Evolutionary conservation across 192 early-diverging fungal species (phyloP).

Genomic region (Chytriomyces confervae): DNA sequence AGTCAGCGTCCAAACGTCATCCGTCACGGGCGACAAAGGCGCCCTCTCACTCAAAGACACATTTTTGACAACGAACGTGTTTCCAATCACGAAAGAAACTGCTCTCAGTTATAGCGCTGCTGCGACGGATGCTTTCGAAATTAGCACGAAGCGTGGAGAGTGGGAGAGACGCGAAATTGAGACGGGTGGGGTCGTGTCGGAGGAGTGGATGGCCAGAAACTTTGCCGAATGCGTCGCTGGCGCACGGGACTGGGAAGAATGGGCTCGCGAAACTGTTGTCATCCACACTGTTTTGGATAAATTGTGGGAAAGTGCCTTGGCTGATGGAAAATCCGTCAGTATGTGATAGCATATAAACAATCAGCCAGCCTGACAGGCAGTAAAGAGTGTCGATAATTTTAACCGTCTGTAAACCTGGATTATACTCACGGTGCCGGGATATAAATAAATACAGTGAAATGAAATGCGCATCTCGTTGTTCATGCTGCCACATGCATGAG

Average conservation of each 20-base stretch:
- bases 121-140: slow-evolving; percentile 3
- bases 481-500: too few species aligned
- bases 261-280: background rate
- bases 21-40: slow-evolving; percentile 9
- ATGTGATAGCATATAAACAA: too few species aligned
- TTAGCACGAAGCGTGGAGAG: background rate
- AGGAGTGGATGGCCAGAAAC: slow-evolving; percentile 17
- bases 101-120: background rate
- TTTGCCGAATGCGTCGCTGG: slow-evolving; percentile 26
- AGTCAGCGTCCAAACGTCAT: slow-evolving; percentile 5
- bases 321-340: too few species aligned
- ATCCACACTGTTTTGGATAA: slow-evolving; percentile 26
- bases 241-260: background rate
- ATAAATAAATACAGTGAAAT: too few species aligned
- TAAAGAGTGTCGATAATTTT: too few species aligned
- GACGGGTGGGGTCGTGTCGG: slow-evolving; percentile 36
- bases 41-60: slow-evolving; percentile 17
- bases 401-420: too few species aligned
- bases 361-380: too few species aligned
- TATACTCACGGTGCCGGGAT: too few species aligned
- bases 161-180: slow-evolving; percentile 25
- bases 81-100: slow-evolving; percentile 19
- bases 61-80: slow-evolving; percentile 5
- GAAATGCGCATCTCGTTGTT: too few species aligned
- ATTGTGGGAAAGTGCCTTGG: slow-evolving; percentile 27